A percentile compares a stretch with the other conserved stretches of the same genome.
phyloP scores from a whole-genome alignment of 192 early-diverging fungal genomes.

The Backusella sp. region DNA sequence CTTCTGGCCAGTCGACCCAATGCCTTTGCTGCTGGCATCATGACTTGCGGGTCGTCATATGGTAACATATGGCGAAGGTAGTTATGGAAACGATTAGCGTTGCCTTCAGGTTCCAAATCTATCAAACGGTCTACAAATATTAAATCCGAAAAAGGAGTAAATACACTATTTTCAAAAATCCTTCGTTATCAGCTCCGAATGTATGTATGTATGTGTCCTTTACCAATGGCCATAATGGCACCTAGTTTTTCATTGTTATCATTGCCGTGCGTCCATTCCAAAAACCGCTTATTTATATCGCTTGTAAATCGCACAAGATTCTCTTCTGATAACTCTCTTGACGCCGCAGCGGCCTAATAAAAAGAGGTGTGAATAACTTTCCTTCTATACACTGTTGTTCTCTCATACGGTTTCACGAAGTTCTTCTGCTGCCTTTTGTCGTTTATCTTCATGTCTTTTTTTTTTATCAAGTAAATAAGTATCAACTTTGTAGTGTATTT shows the following conservation, averaged over 20 bases:
- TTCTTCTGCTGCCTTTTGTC: conserved; percentile 56
- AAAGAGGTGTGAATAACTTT: neutral
- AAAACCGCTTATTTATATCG: conserved; percentile 79
- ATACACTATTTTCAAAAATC: neutral
- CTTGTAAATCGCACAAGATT: conserved; percentile 71
- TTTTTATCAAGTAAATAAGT: neutral
- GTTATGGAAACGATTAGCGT: conserved; percentile 79
- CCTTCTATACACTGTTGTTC: neutral
- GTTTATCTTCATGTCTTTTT: conserved; percentile 60
- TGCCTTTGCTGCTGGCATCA: conserved; percentile 70
- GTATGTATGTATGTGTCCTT: neutral
- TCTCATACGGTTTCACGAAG: conserved; percentile 61
- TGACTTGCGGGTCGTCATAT: conserved; percentile 67
- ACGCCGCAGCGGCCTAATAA: conserved; percentile 23
- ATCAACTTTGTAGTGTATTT: neutral
- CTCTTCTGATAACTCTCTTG: conserved; percentile 70
- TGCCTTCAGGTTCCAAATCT: conserved; percentile 80
- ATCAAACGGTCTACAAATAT: conserved; percentile 67
- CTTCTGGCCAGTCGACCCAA: conserved; percentile 69
- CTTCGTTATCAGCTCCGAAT: neutral
- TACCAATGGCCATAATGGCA: conserved; percentile 81
- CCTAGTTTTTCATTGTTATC: conserved; percentile 80
- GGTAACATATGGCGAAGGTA: conserved; percentile 79
- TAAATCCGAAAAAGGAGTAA: neutral
- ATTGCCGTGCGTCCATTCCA: conserved; percentile 72